A percentile compares a stretch with the other conserved stretches of the same genome.
These are phyloP conservation scores for Capronia coronata DNA, from an alignment of 2,329 filamentous ascomycete genomes.

Conservation along the genomic window DNA sequence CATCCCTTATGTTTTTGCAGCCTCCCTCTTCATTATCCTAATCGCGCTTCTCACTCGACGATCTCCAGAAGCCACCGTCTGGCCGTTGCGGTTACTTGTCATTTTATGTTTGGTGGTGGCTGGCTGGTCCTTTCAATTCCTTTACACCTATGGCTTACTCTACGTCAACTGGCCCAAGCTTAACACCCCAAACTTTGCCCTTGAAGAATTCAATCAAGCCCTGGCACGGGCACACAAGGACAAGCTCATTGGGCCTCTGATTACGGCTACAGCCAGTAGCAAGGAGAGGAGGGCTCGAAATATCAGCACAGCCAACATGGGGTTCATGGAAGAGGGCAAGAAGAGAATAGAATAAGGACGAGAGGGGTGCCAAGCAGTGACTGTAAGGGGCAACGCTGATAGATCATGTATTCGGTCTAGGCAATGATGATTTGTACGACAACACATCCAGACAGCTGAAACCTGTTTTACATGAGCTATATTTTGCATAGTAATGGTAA, in stretches of 20 bases:
- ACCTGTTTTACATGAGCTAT: neutral
- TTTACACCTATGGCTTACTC: conserved; percentile 78
- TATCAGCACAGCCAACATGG: conserved; percentile 71
- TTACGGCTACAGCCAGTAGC: conserved; percentile 45
- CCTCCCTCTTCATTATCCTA: conserved; percentile 75
- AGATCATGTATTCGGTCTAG: neutral
- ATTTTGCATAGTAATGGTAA: no score
- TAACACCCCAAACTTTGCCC: conserved; percentile 77
- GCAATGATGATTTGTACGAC: neutral
- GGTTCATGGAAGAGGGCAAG: conserved; percentile 92
- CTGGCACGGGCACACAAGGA: conserved; percentile 76
- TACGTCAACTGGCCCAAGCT: conserved; percentile 99
- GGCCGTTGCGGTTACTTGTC: conserved; percentile 75
- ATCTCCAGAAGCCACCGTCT: conserved; percentile 65
- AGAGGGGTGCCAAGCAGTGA: neutral
- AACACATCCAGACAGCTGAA: neutral
- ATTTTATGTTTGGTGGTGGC: conserved; percentile 68
- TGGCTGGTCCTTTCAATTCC: conserved; percentile 67
- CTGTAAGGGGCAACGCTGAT: neutral
- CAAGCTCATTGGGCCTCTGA: conserved; percentile 67
- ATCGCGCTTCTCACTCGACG: conserved; percentile 67
- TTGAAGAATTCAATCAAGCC: conserved; percentile 83
- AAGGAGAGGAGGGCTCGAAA: conserved; percentile 65
- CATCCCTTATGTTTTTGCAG: conserved; percentile 84
- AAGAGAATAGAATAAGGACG: conserved; percentile 72